Evolutionary conservation across 257 asterid species (phyloP), one percentile per base, ranked within the genome.

Genomic region (Rubia yunnanensis): DNA sequence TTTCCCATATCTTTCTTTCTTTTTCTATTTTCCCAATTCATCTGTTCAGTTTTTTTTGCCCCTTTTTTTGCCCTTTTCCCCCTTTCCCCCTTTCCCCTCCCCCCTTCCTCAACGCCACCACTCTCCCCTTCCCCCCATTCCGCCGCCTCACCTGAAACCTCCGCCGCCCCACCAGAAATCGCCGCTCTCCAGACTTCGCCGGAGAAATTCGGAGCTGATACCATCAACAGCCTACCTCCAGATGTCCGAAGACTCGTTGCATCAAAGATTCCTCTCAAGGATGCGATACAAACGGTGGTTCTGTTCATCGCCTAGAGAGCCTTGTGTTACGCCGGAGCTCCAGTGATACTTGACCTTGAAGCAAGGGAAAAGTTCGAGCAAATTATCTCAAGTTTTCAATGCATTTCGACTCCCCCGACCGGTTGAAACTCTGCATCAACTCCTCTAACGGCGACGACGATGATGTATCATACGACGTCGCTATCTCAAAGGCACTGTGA

Each of bases 241-340:
- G 67, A 69, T 34, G 67, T 69, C 22, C 48, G 22, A 10, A 7
- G 46, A 14, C 35, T 46, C 13, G 46, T 69, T 46, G 73, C 44
- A 31, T 59, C 67, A 1, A 58, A 59, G 66, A 3, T 69, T 17
- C 73, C 73, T 11, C 46, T 23, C 6, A 69, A 69, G 34, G 73
- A 69, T 15, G 67, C 73, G 3, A 32, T 69, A 4, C 59, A 50
- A 3, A 69, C 67, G 64, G 66, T 67, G 3, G n/a, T 32, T 46
- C 67, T 69, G 38, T 69, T 67, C 7, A 60, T n/a, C 8, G 18
- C 30, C 2, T 69, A 67, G 73, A 59, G 39, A 39, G 49, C 32
- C 3, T 24, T 69, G 13, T 69, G 73, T 67, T 41, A 0, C 9
- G 53, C 27, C 9, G 60, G 36, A 13, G 7, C 14, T 31, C 52